Evolutionary conservation across 2,329 filamentous ascomycete species (phyloP), one percentile per base, ranked within the genome.

Genomic region (Biscogniauxia marginata): DNA sequence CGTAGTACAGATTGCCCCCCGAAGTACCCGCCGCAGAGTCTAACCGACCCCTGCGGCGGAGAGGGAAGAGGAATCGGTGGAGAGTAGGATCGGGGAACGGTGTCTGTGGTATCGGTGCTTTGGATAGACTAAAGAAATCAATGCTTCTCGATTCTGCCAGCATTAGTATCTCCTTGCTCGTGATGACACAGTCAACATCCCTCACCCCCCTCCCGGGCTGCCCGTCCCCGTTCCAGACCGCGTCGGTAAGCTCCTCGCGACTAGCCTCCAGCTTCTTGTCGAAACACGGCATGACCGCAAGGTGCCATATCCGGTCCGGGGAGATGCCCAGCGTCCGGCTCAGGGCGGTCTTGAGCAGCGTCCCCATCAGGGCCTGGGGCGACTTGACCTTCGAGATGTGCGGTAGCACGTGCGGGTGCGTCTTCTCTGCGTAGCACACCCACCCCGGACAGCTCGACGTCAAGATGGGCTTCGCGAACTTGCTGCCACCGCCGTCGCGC

Each of bases 381-480:
- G 93, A 97, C 73, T 98, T 99, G 61, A 98, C 81, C 50, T 85
- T 85, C 56, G 93, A 97, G 53, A 99, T 80, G 72, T 99, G 92
- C 23, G 92, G 91, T 50, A 99, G 81, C 54, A 98, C 86, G 68
- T 97, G 88, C 1, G 95, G 92, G 69, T 99, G 95, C 54, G 93
- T 98, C 77, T 99, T 98, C 73, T 99, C 95, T 22, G 93, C 93
- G 69, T 99, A 99, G 75, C 95, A 99, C 54, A 99, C 93, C 93
- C 96, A 99, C 7, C 95, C 95, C 0, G 95, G 95, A 72, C 95
- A 99, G 19, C 91, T 91, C 3, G 93, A 93, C 7, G 93, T 91
- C 46, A 99, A 81, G 24, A 93, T 85, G 0, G 91, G 90, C 53
- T 78, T 77, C 20, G 68, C 61, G 54, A 63, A 55, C 25, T 46